Percentiles rank a stretch among this genome's conserved stretches.
These are phyloP conservation scores for Trichoderma lentiforme DNA, from an alignment of 2,329 filamentous ascomycete species.

Conservation along the genomic window DNA sequence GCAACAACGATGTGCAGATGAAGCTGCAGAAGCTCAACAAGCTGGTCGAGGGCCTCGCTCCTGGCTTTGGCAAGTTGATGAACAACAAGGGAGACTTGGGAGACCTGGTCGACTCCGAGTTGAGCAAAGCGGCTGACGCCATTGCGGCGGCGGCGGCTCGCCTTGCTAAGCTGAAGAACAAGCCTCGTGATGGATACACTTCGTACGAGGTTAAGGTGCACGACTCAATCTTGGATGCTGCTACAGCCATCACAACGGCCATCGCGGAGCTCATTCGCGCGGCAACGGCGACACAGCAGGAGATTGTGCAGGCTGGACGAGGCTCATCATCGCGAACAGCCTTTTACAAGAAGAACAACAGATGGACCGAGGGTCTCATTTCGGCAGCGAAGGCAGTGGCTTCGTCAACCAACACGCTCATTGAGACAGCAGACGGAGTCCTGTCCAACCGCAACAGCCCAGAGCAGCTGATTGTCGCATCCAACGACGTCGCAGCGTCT, in stretches of 20 bases:
- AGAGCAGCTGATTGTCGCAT: conserved; percentile 96
- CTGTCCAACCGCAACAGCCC: conserved; percentile 88
- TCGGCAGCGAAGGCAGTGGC: conserved; percentile 96
- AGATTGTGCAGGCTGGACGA: conserved; percentile 91
- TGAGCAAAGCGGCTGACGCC: conserved; percentile 90
- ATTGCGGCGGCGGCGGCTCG: conserved; percentile 90
- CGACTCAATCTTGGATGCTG: conserved; percentile 90
- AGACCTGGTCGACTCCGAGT: conserved; percentile 86
- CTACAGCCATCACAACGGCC: conserved; percentile 87
- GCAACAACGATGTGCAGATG: conserved; percentile 93
- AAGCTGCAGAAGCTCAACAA: conserved; percentile 92
- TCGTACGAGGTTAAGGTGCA: conserved; percentile 96
- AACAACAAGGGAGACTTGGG: conserved; percentile 82
- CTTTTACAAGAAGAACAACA: conserved; percentile 99
- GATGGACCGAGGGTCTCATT: conserved; percentile 97
- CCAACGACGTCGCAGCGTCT: conserved; percentile 92
- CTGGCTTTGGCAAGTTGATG: conserved; percentile 77
- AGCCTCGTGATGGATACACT: conserved; percentile 91
- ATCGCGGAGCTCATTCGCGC: conserved; percentile 95
- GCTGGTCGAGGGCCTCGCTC: conserved; percentile 85
- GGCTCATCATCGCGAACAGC: conserved; percentile 84
- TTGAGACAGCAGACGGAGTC: conserved; percentile 96
- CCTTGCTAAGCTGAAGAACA: conserved; percentile 88
- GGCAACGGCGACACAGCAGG: conserved; percentile 86
- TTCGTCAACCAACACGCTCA: conserved; percentile 87